phyloP scores from a whole-genome alignment of 495 filamentous ascomycete genomes.

The Trichoderma asperelloides region DNA sequence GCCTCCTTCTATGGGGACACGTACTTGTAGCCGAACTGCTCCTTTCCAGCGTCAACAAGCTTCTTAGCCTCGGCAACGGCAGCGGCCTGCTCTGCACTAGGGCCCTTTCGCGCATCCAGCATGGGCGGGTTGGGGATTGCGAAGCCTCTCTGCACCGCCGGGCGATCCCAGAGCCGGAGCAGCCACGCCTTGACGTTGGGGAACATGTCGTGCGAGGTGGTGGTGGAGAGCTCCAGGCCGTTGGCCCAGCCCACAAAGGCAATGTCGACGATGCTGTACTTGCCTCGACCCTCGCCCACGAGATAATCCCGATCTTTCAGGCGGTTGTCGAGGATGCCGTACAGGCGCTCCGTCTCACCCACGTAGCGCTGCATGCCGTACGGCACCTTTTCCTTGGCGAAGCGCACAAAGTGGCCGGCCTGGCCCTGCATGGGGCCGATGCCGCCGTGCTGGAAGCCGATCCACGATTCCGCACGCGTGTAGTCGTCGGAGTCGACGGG shows the following conservation, averaged over 20 bases:
- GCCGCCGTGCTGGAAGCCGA: slow-evolving; percentile 49
- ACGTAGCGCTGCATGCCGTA: slow-evolving; percentile 72
- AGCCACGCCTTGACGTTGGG: slow-evolving; percentile 58
- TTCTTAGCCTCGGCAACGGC: slow-evolving; percentile 18
- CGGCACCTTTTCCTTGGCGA: slow-evolving; percentile 66
- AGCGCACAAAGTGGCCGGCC: slow-evolving; percentile 74
- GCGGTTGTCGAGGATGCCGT: slow-evolving; percentile 63
- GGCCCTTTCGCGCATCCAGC: slow-evolving; percentile 10
- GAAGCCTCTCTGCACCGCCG: slow-evolving; percentile 60
- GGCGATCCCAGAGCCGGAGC: slow-evolving; percentile 47
- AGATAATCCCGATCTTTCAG: slow-evolving; percentile 52
- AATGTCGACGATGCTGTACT: slow-evolving; percentile 74
- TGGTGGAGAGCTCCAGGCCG: slow-evolving; percentile 33
- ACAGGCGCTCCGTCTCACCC: slow-evolving; percentile 69
- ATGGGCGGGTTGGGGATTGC: slow-evolving; percentile 45
- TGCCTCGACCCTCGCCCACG: slow-evolving; percentile 49
- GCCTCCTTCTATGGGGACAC: slow-evolving; percentile 21
- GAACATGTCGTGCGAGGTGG: slow-evolving; percentile 62
- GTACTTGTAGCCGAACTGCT: slow-evolving; percentile 31
- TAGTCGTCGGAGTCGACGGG: slow-evolving; percentile 58
- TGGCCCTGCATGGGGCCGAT: slow-evolving; percentile 81
- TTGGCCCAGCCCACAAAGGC: slow-evolving; percentile 57
- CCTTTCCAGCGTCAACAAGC: slow-evolving; percentile 24
- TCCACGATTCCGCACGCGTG: slow-evolving; percentile 62
- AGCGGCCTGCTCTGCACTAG: slow-evolving; percentile 18